Percentiles rank a stretch among this genome's conserved stretches.
Conservation (phyloP, 1,284 basidiomycete genomes). For the Termitomyces sp. region DNA sequence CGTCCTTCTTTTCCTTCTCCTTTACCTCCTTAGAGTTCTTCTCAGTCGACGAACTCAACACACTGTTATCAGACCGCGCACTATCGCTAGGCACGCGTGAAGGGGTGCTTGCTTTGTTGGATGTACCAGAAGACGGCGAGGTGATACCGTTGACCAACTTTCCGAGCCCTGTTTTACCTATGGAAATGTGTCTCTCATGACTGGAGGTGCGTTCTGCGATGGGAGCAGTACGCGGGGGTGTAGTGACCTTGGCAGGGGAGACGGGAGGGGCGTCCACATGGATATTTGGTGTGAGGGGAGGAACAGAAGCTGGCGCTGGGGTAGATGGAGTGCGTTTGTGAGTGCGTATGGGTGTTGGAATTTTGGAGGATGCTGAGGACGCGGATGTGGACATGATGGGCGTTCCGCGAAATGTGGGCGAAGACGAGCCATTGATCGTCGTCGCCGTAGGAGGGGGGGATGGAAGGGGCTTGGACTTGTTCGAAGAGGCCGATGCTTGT, state of each 20-base stretch:
- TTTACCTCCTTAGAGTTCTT: constrained; percentile 17
- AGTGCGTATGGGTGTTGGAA: neutral
- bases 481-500: constrained; percentile 25
- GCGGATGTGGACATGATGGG: constrained; percentile 5
- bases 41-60: constrained; percentile 20
- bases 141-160: constrained; percentile 17
- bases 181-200: neutral
- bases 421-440: constrained; percentile 7
- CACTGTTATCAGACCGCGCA: constrained; percentile 18
- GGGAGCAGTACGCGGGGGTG: constrained; percentile 10
- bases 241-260: constrained; percentile 26
- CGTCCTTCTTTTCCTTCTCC: constrained; percentile 22
- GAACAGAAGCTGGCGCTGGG: constrained; percentile 5
- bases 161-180: constrained; percentile 27
- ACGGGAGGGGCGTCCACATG: constrained; percentile 43
- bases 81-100: constrained; percentile 25
- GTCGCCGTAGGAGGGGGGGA: constrained; percentile 22
- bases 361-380: constrained; percentile 4
- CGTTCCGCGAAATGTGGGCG: constrained; percentile 16
- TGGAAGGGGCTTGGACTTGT: constrained; percentile 34
- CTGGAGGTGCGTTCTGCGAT: constrained; percentile 16
- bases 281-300: constrained; percentile 23
- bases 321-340: constrained; percentile 11
- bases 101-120: constrained; percentile 5
- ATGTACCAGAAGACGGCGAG: neutral